These are phyloP conservation scores for Fusarium sp. DNA, from an alignment of 2,329 filamentous ascomycete species.

Conservation along the genomic window DNA sequence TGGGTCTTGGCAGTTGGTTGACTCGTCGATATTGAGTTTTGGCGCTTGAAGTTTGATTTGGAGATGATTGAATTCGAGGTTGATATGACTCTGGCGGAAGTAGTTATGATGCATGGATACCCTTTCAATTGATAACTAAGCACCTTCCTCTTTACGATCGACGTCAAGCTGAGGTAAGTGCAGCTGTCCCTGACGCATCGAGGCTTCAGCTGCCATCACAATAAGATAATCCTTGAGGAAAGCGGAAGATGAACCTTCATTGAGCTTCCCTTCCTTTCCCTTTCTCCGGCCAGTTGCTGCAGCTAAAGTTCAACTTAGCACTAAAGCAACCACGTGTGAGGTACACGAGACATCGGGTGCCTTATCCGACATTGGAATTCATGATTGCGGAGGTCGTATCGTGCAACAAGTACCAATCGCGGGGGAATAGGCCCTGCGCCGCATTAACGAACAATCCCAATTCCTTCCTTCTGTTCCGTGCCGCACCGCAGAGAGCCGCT, in stretches of 20 bases:
- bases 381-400: conserved; percentile 35
- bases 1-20: conserved; percentile 1
- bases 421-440: conserved; percentile 37
- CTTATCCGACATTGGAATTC: conserved; percentile 20
- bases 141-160: conserved; percentile 5
- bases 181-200: background rate
- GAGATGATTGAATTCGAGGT: conserved; percentile 1
- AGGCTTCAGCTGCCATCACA: conserved; percentile 2
- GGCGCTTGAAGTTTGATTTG: background rate
- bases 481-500: conserved; percentile 4
- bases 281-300: conserved; percentile 7
- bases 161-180: conserved; percentile 13
- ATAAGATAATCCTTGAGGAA: background rate
- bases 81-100: background rate
- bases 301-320: conserved; percentile 1
- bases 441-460: conserved; percentile 11
- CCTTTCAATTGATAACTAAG: conserved; percentile 18
- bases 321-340: conserved; percentile 19
- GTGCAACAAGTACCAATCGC: conserved; percentile 43
- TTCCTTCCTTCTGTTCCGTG: conserved; percentile 1
- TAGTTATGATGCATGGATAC: conserved; percentile 10
- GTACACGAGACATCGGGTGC: conserved; percentile 36
- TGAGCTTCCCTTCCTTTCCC: conserved; percentile 7
- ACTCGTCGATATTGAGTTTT: background rate
- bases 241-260: background rate